Percentiles rank a stretch among this genome's conserved stretches.
These are phyloP conservation scores for Striga asiatica DNA, from an alignment of 257 asterid genomes.

Conservation along the genomic window DNA sequence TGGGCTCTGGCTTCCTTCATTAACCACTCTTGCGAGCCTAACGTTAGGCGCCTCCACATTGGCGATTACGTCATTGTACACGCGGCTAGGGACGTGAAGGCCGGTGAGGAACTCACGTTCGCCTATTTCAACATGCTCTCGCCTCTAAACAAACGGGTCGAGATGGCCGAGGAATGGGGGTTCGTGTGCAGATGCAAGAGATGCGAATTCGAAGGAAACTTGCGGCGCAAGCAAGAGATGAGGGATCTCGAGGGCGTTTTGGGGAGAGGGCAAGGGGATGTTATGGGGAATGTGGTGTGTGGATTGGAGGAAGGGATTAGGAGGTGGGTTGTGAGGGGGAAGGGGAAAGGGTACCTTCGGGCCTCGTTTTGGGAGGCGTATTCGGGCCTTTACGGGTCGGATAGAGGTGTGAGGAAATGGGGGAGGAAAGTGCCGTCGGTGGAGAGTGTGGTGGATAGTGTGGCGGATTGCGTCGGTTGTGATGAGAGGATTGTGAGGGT, in stretches of 20 bases:
- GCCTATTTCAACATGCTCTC: slow-evolving; percentile 59
- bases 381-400: slow-evolving; percentile 38
- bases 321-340: slow-evolving; percentile 61
- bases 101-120: slow-evolving; percentile 67
- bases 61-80: slow-evolving; percentile 66
- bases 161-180: slow-evolving; percentile 59
- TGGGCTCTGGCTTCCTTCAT: slow-evolving; percentile 69
- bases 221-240: slow-evolving; percentile 41
- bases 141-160: slow-evolving; percentile 31
- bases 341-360: slow-evolving; percentile 63
- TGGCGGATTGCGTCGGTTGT: slow-evolving; percentile 59
- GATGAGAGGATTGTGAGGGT: slow-evolving; percentile 58
- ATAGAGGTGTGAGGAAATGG: slow-evolving; percentile 56
- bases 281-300: slow-evolving; percentile 54
- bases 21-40: slow-evolving; percentile 83
- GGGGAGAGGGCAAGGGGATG: slow-evolving; percentile 38
- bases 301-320: slow-evolving; percentile 73
- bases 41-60: slow-evolving; percentile 62
- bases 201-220: slow-evolving; percentile 39
- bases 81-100: slow-evolving; percentile 62
- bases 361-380: slow-evolving; percentile 83
- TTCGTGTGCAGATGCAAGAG: slow-evolving; percentile 58
- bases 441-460: slow-evolving; percentile 52
- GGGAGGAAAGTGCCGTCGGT: slow-evolving; percentile 50
- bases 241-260: slow-evolving; percentile 41